A percentile compares a stretch with the other conserved stretches of the same genome.
Evolutionary conservation across 805 yeast genomes (phyloP).

Genomic region (Kazachstania martiniae): DNA sequence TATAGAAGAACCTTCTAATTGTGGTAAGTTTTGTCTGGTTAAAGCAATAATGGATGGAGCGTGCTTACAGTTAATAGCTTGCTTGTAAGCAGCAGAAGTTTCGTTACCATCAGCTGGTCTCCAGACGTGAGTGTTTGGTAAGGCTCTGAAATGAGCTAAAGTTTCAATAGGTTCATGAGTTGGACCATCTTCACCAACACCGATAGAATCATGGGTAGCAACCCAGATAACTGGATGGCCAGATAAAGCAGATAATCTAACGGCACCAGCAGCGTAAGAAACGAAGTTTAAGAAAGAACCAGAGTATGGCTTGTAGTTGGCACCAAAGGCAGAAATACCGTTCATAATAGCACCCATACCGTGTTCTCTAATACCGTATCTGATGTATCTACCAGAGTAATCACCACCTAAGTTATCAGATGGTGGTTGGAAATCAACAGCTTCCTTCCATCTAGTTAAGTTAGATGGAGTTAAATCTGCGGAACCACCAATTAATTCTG

Average conservation of each 20-base stretch:
- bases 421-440: slow-evolving; percentile 89
- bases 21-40: slow-evolving; percentile 84
- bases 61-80: slow-evolving; percentile 45
- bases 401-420: slow-evolving; percentile 67
- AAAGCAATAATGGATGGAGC: slow-evolving; percentile 72
- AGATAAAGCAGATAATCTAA: slow-evolving; percentile 73
- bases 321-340: slow-evolving; percentile 87
- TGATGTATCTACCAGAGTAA: slow-evolving; percentile 84
- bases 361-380: slow-evolving; percentile 98
- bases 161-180: slow-evolving; percentile 91
- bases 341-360: slow-evolving; percentile 98
- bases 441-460: slow-evolving; percentile 78
- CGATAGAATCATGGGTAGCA: slow-evolving; percentile 85
- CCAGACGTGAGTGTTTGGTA: slow-evolving; percentile 77
- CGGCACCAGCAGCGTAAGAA: slow-evolving; percentile 78
- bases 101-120: slow-evolving; percentile 94
- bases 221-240: slow-evolving; percentile 80
- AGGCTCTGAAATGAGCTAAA: slow-evolving; percentile 75
- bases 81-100: slow-evolving; percentile 70
- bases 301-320: slow-evolving; percentile 82
- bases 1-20: slow-evolving; percentile 82
- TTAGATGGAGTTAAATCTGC: slow-evolving; percentile 97
- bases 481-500: slow-evolving; percentile 94
- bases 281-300: slow-evolving; percentile 97
- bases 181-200: slow-evolving; percentile 90